Evolutionary conservation across 306 rosid species (phyloP).

Genomic region (Vicia faba): DNA sequence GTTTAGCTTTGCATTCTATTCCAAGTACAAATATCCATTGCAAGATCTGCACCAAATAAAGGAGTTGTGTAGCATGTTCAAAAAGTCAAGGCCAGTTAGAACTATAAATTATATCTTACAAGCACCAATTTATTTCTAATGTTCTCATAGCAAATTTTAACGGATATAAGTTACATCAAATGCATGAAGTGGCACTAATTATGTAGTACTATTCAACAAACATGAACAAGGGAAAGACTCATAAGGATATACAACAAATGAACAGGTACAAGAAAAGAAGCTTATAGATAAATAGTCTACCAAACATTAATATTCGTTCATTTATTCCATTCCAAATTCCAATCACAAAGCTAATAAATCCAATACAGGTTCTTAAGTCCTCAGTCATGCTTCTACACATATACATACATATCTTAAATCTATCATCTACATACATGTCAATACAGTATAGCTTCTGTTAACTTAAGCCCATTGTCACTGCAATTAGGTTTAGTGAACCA

Average conservation of each 20-base stretch:
- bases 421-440: background rate
- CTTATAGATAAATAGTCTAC: background rate
- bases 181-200: background rate
- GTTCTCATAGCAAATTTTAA: background rate
- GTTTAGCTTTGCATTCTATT: background rate
- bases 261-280: conserved; percentile 11
- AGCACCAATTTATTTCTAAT: background rate
- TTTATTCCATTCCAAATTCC: background rate
- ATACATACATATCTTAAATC: too few relatives aligned
- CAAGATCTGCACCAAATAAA: background rate
- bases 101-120: background rate
- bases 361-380: background rate
- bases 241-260: conserved; percentile 2
- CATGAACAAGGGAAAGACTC: background rate
- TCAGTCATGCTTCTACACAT: background rate
- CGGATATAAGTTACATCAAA: background rate
- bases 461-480: background rate
- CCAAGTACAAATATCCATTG: background rate
- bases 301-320: background rate
- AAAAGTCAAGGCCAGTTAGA: conserved; percentile 12
- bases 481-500: conserved; percentile 8
- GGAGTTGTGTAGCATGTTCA: conserved; percentile 3
- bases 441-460: background rate
- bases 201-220: background rate
- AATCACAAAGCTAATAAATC: background rate